Percentiles rank a stretch among this genome's conserved stretches.
These are phyloP conservation scores for Cyclotella baltica DNA, from an alignment of 108 stramenopile species.

Conservation along the genomic window DNA sequence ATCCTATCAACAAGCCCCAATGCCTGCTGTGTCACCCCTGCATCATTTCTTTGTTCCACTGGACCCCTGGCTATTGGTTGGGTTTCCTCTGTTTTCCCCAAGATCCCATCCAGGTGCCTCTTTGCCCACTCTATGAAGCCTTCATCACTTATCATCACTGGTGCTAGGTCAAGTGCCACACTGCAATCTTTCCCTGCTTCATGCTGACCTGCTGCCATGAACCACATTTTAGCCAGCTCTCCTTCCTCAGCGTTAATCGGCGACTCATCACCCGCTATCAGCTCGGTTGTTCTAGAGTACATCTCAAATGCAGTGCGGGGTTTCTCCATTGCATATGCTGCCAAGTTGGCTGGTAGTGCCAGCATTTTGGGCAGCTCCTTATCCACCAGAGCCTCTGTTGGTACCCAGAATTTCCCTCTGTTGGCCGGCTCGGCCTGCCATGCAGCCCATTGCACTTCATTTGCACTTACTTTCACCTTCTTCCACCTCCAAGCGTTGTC, in stretches of 20 bases:
- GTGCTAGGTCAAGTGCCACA: not conserved
- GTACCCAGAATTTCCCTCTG: not conserved
- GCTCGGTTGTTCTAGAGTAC: not conserved
- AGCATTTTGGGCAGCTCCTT: not conserved
- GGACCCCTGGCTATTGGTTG: not conserved
- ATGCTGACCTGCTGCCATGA: not conserved
- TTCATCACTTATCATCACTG: not conserved
- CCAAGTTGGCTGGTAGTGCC: not conserved
- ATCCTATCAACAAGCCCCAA: not conserved
- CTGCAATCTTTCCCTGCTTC: not conserved
- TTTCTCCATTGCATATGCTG: not conserved
- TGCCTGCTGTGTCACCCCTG: not conserved
- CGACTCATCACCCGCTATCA: not conserved
- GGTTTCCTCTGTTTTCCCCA: not conserved
- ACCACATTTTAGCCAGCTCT: not conserved
- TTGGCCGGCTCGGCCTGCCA: not conserved
- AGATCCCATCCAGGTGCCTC: not conserved
- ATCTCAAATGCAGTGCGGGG: not conserved
- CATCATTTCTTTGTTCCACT: not conserved
- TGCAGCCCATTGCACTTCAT: not conserved
- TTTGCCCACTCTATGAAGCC: not conserved
- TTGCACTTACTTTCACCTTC: not conserved
- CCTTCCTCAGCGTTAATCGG: not conserved
- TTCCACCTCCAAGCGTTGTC: not conserved
- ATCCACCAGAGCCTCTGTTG: not conserved